Evolutionary conservation across 495 filamentous ascomycete genomes (phyloP).

Genomic region (Aspergillus olivimuriae): DNA sequence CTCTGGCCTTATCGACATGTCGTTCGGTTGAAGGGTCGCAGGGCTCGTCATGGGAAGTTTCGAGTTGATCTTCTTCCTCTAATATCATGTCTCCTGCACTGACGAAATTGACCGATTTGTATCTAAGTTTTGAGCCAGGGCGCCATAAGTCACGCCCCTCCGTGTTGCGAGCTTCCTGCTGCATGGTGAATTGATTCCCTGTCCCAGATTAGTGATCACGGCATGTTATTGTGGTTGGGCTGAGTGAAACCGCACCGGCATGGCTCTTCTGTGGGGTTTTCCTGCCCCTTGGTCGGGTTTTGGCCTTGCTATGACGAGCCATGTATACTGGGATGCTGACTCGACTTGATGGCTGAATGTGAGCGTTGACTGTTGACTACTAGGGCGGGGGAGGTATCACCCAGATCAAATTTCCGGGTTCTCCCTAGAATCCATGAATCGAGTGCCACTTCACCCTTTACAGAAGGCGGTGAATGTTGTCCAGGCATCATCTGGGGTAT

Average conservation of each 20-base stretch:
- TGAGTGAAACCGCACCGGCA: not conserved
- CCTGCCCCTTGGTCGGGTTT: constrained; percentile 7
- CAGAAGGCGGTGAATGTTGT: no score
- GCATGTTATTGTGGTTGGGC: not conserved
- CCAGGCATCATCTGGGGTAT: no score
- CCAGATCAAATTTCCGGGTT: no score
- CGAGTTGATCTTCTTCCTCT: constrained; percentile 13
- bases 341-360: no score
- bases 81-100: constrained; percentile 59
- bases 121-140: constrained; percentile 33
- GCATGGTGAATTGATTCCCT: constrained; percentile 49
- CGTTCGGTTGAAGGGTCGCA: no score
- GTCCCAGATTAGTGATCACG: not conserved
- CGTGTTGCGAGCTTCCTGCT: constrained; percentile 74
- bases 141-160: constrained; percentile 46
- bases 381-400: no score
- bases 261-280: not conserved
- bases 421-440: no score
- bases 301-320: constrained; percentile 10
- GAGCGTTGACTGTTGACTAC: no score
- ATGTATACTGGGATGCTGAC: constrained; percentile 2
- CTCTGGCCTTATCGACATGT: not conserved
- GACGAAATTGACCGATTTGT: constrained; percentile 65
- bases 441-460: no score
- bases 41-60: constrained; percentile 5